A percentile compares a stretch with the other conserved stretches of the same genome.
Evolutionary conservation across 1,139 yeast genomes (phyloP).

Genomic region (Lodderomyces elongisporus): DNA sequence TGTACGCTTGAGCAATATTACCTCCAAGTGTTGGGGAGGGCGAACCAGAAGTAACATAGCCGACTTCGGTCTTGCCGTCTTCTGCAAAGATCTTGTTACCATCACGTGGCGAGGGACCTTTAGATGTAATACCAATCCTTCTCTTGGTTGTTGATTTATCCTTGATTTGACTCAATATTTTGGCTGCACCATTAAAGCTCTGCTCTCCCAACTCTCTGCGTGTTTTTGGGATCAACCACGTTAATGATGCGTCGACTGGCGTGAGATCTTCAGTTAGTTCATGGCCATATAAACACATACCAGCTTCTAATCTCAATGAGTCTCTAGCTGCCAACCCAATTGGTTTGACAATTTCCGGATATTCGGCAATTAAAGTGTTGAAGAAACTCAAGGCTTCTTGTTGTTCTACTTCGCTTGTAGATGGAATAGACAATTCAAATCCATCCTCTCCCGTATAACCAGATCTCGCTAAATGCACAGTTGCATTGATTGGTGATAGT

Average conservation of each 20-base stretch:
- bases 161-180: constrained; percentile 64
- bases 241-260: constrained; percentile 82
- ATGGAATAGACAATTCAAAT: constrained; percentile 81
- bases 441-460: constrained; percentile 99
- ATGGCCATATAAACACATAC: constrained; percentile 95
- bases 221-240: constrained; percentile 84
- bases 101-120: constrained; percentile 92
- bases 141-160: constrained; percentile 55
- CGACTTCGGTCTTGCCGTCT: constrained; percentile 51
- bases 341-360: constrained; percentile 63
- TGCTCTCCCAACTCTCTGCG: constrained; percentile 47
- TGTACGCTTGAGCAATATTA: constrained; percentile 89
- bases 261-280: constrained; percentile 78
- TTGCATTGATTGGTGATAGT: constrained; percentile 38
- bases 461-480: constrained; percentile 78
- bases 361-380: constrained; percentile 50
- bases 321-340: constrained; percentile 97
- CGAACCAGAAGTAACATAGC: constrained; percentile 83
- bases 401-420: constrained; percentile 37
- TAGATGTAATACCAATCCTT: constrained; percentile 68
- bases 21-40: constrained; percentile 84
- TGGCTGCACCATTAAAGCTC: constrained; percentile 72
- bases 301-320: constrained; percentile 91
- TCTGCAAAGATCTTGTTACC: constrained; percentile 62
- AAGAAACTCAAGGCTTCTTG: constrained; percentile 56